These are phyloP conservation scores for Stropharia rugosoannulata DNA, from an alignment of 768 basidiomycete genomes.

Conservation along the genomic window DNA sequence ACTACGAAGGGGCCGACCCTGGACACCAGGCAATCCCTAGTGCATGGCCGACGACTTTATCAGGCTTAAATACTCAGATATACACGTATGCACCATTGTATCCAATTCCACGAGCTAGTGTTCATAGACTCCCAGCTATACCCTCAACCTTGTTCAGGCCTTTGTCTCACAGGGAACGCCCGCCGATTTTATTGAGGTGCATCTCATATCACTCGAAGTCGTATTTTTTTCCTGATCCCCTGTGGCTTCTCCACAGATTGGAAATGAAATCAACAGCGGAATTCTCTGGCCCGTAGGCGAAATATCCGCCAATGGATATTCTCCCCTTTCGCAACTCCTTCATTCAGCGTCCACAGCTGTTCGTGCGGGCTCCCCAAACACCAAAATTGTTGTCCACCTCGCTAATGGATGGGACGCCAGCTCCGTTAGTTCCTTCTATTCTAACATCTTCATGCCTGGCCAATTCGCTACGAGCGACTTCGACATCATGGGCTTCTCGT, in stretches of 20 bases:
- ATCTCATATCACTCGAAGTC: background rate
- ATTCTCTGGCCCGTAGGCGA: slow-evolving; percentile 60
- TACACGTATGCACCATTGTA: slow-evolving; percentile 38
- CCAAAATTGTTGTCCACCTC: slow-evolving; percentile 56
- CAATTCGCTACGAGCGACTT: slow-evolving; percentile 47
- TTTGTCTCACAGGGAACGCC: slow-evolving; percentile 55
- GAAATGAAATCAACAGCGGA: slow-evolving; percentile 68
- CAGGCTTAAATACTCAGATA: slow-evolving; percentile 55
- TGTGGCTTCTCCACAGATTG: slow-evolving; percentile 36
- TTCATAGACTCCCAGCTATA: slow-evolving; percentile 38
- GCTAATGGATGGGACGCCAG: slow-evolving; percentile 60
- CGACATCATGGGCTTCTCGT: slow-evolving; percentile 62
- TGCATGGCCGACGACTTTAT: slow-evolving; percentile 50
- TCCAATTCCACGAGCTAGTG: background rate
- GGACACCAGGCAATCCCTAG: slow-evolving; percentile 60
- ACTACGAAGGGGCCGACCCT: slow-evolving; percentile 57
- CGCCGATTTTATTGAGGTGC: slow-evolving; percentile 49
- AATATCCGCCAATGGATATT: slow-evolving; percentile 51
- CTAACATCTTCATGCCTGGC: slow-evolving; percentile 51
- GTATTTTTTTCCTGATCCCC: background rate
- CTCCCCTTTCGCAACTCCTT: slow-evolving; percentile 54
- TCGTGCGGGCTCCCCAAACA: slow-evolving; percentile 42
- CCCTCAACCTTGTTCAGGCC: slow-evolving; percentile 46
- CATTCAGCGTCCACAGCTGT: slow-evolving; percentile 61
- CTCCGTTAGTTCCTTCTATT: slow-evolving; percentile 47